phyloP scores from a whole-genome alignment of 106 monocot genomes.

The Dendrobium chrysotoxum region DNA sequence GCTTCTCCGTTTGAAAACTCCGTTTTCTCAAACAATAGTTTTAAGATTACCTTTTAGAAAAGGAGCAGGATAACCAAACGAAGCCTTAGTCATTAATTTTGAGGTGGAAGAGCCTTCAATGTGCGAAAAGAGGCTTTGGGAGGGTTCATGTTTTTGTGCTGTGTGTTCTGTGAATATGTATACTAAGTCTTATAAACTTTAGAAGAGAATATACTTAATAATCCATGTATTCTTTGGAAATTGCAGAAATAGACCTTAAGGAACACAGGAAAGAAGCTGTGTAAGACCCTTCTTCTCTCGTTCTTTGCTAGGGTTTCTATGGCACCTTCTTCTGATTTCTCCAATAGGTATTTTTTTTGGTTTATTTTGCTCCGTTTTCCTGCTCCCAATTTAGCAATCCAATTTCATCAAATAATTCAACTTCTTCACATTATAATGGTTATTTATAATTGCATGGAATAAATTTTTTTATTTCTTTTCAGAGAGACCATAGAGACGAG shows the following conservation, averaged over 20 bases:
- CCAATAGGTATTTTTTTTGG: conserved; percentile 14
- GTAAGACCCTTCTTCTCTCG: neutral
- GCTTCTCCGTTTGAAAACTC: too few relatives aligned
- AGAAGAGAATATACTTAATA: neutral
- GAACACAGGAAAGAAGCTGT: neutral
- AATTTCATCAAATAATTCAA: neutral
- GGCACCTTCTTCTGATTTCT: conserved; percentile 33
- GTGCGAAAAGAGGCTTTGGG: neutral
- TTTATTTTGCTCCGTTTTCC: neutral
- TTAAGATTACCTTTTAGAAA: too few relatives aligned
- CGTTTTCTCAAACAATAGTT: too few relatives aligned
- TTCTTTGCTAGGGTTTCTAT: neutral
- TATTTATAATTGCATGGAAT: neutral
- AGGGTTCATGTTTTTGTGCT: neutral
- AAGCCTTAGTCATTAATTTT: neutral
- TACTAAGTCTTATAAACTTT: neutral
- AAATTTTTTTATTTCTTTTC: neutral
- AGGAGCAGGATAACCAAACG: too few relatives aligned
- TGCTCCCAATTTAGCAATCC: neutral
- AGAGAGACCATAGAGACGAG: conserved; percentile 29
- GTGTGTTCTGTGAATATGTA: neutral
- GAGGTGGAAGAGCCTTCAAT: neutral
- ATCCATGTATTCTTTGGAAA: neutral
- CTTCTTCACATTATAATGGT: neutral
- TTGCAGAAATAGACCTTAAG: neutral